A percentile compares a stretch with the other conserved stretches of the same genome.
Evolutionary conservation across 2,329 filamentous ascomycete genomes (phyloP).

Genomic region (Colletotrichum musae): DNA sequence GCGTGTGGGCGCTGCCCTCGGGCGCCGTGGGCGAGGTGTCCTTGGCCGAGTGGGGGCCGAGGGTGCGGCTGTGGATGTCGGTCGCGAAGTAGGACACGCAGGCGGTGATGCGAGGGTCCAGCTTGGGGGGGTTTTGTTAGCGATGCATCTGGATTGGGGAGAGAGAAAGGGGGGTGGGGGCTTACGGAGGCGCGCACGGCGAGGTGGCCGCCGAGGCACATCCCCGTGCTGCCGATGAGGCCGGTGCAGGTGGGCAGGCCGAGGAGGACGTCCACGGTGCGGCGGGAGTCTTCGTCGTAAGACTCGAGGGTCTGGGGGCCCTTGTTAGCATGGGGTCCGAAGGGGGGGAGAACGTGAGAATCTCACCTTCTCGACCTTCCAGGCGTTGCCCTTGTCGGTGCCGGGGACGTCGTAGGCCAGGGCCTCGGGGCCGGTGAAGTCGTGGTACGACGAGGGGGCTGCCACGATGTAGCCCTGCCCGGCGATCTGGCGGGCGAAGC

Average conservation of each 20-base stretch:
- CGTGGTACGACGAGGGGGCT: slow-evolving; percentile 91
- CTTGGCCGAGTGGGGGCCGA: slow-evolving; percentile 73
- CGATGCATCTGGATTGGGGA: not conserved
- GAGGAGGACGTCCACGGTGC: slow-evolving; percentile 79
- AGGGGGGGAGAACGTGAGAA: slow-evolving; percentile 4
- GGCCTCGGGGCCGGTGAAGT: slow-evolving; percentile 88
- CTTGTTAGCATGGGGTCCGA: not conserved
- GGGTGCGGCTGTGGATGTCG: slow-evolving; percentile 85
- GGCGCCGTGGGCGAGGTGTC: slow-evolving; percentile 58
- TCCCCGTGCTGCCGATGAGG: slow-evolving; percentile 82
- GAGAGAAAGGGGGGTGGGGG: slow-evolving; percentile 27
- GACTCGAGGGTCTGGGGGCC: slow-evolving; percentile 78
- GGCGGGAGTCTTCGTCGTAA: slow-evolving; percentile 84
- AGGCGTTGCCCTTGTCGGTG: slow-evolving; percentile 89
- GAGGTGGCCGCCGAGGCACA: slow-evolving; percentile 95
- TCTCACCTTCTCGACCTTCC: slow-evolving; percentile 83
- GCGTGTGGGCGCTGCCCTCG: slow-evolving; percentile 62
- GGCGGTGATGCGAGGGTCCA: slow-evolving; percentile 83
- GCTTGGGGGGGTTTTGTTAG: slow-evolving; percentile 52
- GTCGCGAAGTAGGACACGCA: slow-evolving; percentile 93
- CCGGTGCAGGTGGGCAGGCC: slow-evolving; percentile 85
- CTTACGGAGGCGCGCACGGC: slow-evolving; percentile 72
- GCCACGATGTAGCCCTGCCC: slow-evolving; percentile 95
- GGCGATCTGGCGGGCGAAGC: slow-evolving; percentile 92
- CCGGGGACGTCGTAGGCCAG: slow-evolving; percentile 89